phyloP scores from a whole-genome alignment of 73 alveolate species.

The Stentor roeselii region DNA sequence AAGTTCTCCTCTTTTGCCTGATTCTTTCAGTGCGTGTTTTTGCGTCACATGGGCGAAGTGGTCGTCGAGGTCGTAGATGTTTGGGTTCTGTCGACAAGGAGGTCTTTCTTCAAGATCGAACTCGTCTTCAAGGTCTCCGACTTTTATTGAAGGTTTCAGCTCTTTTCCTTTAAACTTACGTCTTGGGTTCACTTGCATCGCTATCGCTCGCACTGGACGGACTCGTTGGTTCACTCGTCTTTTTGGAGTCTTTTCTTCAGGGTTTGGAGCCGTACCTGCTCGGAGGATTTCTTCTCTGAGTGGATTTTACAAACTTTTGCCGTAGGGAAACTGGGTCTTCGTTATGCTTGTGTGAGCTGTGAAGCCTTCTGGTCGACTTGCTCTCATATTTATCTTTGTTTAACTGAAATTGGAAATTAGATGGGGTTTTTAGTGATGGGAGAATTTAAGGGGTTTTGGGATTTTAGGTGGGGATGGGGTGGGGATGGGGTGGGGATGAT shows the following conservation, averaged over 20 bases:
- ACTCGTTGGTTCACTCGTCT: not conserved
- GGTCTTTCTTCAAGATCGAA: not conserved
- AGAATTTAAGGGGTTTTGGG: no score
- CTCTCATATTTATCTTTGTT: not conserved
- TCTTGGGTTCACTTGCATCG: not conserved
- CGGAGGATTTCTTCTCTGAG: slow-evolving; percentile 8
- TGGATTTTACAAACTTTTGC: not conserved
- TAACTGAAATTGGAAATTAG: no score
- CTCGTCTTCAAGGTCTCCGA: slow-evolving; percentile 12
- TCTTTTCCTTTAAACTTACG: not conserved
- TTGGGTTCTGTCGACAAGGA: slow-evolving; percentile 6
- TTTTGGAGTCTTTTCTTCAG: not conserved
- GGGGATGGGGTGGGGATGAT: no score
- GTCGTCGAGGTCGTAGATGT: slow-evolving; percentile 4
- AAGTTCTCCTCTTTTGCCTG: not conserved
- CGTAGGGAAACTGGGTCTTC: not conserved
- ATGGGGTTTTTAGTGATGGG: no score
- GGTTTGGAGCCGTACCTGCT: slow-evolving; percentile 23
- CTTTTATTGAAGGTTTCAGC: not conserved
- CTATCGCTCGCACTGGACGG: not conserved
- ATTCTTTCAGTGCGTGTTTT: not conserved
- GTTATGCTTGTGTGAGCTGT: not conserved
- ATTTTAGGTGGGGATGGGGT: no score
- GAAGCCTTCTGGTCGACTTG: not conserved
- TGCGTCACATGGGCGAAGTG: not conserved